Conservation (phyloP, 1,284 basidiomycete genomes). For the Peniophora sp. region DNA sequence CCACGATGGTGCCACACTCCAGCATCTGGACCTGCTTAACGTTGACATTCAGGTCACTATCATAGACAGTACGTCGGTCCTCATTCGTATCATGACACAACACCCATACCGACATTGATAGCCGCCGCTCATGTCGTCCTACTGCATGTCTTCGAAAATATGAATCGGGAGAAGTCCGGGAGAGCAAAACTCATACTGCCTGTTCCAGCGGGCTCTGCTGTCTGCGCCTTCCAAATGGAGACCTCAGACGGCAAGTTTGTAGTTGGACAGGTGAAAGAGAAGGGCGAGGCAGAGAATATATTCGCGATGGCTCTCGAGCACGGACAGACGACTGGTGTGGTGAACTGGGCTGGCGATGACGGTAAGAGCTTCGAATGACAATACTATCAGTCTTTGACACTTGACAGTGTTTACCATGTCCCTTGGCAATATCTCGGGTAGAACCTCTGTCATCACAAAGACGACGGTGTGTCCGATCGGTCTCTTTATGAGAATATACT, state of each 20-base stretch:
- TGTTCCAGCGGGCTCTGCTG: constrained; percentile 43
- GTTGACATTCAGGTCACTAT: constrained; percentile 32
- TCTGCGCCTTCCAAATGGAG: constrained; percentile 41
- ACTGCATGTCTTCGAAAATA: constrained; percentile 40
- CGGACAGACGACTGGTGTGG: constrained; percentile 35
- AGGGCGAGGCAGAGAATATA: constrained; percentile 30
- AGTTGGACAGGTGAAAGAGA: constrained; percentile 43
- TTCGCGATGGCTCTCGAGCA: constrained; percentile 33
- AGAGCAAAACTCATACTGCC: constrained; percentile 53
- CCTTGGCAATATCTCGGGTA: constrained; percentile 39
- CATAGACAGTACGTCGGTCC: constrained; percentile 33
- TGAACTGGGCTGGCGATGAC: constrained; percentile 44
- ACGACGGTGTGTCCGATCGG: constrained; percentile 39
- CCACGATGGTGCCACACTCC: constrained; percentile 13
- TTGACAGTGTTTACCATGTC: constrained; percentile 48
- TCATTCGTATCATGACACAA: too few relatives aligned
- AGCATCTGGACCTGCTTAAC: constrained; percentile 34
- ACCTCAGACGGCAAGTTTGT: constrained; percentile 31
- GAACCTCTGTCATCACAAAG: constrained; percentile 28
- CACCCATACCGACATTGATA: constrained; percentile 12
- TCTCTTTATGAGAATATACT: too few relatives aligned
- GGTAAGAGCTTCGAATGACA: constrained; percentile 24
- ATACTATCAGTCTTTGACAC: background rate
- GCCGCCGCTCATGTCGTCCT: constrained; percentile 44
- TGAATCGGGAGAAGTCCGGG: constrained; percentile 23